Evolutionary conservation across 805 yeast species (phyloP).

Genomic region (Myxozyma vanderwaltii): DNA sequence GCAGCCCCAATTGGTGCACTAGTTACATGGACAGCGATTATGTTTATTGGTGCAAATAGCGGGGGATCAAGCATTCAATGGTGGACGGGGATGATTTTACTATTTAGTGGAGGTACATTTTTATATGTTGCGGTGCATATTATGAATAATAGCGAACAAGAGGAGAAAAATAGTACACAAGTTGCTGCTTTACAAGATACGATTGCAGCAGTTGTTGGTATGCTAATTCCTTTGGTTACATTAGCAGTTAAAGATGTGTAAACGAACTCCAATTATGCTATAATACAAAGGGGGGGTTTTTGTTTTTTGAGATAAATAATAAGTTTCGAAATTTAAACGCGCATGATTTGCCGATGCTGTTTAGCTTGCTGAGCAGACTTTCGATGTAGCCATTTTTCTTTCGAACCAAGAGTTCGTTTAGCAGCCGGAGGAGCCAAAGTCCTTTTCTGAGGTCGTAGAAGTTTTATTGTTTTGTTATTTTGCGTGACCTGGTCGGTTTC

Average conservation of each 20-base stretch:
- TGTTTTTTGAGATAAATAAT: neutral
- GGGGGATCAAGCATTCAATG: slow-evolving; percentile 39
- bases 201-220: slow-evolving; percentile 38
- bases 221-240: slow-evolving; percentile 42
- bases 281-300: neutral
- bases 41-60: slow-evolving; percentile 39
- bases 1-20: slow-evolving; percentile 67
- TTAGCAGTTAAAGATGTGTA: slow-evolving; percentile 38
- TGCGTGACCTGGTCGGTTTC: slow-evolving; percentile 8
- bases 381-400: slow-evolving; percentile 28
- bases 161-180: slow-evolving; percentile 14
- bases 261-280: neutral
- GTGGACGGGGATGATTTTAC: slow-evolving; percentile 56
- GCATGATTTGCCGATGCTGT: slow-evolving; percentile 8
- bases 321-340: neutral
- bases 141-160: slow-evolving; percentile 45
- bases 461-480: neutral
- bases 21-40: slow-evolving; percentile 50
- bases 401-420: neutral
- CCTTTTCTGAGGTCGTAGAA: neutral
- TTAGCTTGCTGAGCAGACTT: slow-evolving; percentile 33
- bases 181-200: slow-evolving; percentile 27
- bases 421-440: slow-evolving; percentile 28
- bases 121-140: slow-evolving; percentile 70
- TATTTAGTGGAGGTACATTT: slow-evolving; percentile 74